Conservation (phyloP, 768 basidiomycete species). For the Lenzites betulinus region DNA sequence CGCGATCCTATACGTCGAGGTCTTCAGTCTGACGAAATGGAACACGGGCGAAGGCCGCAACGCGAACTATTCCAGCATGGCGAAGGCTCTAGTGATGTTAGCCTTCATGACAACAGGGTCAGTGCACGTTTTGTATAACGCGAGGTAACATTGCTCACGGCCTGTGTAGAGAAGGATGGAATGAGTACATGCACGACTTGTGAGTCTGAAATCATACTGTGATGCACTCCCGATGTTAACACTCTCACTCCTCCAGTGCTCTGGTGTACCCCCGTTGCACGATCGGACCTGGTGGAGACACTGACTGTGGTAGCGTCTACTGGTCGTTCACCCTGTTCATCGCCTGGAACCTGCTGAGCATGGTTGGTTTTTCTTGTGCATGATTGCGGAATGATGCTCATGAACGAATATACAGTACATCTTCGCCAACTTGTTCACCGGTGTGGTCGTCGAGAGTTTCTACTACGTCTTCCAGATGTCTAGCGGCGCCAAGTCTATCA, state of each 20-base stretch:
- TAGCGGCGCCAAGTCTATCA: constrained; percentile 78
- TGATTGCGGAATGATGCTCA: neutral
- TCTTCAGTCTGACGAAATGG: constrained; percentile 92
- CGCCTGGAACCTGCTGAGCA: constrained; percentile 92
- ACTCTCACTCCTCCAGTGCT: constrained; percentile 49
- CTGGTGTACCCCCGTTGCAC: constrained; percentile 82
- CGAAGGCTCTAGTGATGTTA: constrained; percentile 83
- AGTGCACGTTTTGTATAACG: constrained; percentile 26
- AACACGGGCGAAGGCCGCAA: constrained; percentile 63
- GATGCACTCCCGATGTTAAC: no score
- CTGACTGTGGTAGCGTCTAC: constrained; percentile 84
- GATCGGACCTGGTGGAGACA: constrained; percentile 48
- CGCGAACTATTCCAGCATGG: constrained; percentile 80
- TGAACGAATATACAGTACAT: constrained; percentile 65
- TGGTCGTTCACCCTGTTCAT: constrained; percentile 92
- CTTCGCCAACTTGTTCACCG: constrained; percentile 94
- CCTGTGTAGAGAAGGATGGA: constrained; percentile 84
- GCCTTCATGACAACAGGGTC: constrained; percentile 93
- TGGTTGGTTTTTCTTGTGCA: constrained; percentile 59
- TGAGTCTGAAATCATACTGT: constrained; percentile 30
- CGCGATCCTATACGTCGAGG: constrained; percentile 84
- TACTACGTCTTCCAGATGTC: constrained; percentile 92
- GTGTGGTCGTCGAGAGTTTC: constrained; percentile 95
- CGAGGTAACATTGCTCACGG: neutral
- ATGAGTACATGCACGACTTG: constrained; percentile 97